Evolutionary conservation across 768 basidiomycete genomes (phyloP), one percentile per base, ranked within the genome.

Genomic region (Mycena leptocephala): DNA sequence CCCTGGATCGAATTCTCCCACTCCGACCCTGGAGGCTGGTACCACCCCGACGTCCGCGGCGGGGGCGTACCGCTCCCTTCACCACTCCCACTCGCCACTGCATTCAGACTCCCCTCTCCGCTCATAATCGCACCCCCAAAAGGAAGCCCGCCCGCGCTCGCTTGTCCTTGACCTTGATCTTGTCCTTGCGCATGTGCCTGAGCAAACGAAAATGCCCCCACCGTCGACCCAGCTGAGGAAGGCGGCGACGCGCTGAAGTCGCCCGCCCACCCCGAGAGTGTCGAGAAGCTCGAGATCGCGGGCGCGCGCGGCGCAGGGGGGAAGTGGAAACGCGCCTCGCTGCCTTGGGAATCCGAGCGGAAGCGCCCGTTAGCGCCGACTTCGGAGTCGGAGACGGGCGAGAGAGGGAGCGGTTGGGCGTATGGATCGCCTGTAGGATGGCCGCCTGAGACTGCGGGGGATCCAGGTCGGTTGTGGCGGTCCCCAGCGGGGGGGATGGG

Each of bases 191-290:
- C 43, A 8, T 8, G 41, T 9, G 28, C 35, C 61, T 62, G 53
- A 32, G 35, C 20, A 9, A 55, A 43, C 30, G 63, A 35, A 13
- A 37, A 22, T 10, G 37, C 51, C 30, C 26, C 32, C 41, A 51
- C 39, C 2, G 35, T 18, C 55, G 86, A 87, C 6, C 11, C 35
- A 3, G 41, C 22, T 8, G 66, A 64, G 51, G 64, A 22, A 1
- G 69, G 35, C 41, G 64, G 61, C 62, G 65, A 51, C 37, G 18
- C 53, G 7, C 32, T 20, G 7, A 66, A 82, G 41, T 82, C 85
- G 37, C 86, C 86, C 58, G 83, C 85, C 86, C 86, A 87, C 22
- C 85, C 86, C 14, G 82, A 83, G 30, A 87, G 80, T 32, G 86
- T 84, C 53, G 86, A 87, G 75, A 84, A 87, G 13, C 81, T 80